Conservation (phyloP, 176 grass and related monocot genomes). For the Oryza meridionalis region DNA sequence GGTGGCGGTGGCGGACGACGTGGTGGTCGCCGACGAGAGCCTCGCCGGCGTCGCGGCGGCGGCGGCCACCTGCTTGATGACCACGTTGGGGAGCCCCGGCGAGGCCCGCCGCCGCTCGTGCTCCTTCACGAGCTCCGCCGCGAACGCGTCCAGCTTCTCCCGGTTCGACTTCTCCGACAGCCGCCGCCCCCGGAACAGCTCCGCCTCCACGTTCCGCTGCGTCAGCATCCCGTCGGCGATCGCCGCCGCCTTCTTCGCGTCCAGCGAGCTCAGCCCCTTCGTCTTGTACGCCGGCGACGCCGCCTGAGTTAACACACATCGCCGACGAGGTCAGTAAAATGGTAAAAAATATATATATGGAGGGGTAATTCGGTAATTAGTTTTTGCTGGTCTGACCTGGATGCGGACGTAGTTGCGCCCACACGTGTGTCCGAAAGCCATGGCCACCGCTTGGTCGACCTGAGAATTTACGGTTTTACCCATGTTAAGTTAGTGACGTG, state of each 20-base stretch:
- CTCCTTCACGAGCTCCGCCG: conserved; percentile 65
- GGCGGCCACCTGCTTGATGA: conserved; percentile 48
- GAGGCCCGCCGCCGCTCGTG: conserved; percentile 36
- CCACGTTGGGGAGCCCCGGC: conserved; percentile 35
- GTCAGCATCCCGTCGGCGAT: conserved; percentile 59
- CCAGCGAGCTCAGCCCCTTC: conserved; percentile 18
- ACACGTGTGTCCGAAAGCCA: conserved; percentile 70
- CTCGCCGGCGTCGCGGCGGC: conserved; percentile 24
- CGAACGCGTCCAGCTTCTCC: conserved; percentile 73
- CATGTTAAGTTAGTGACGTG: neutral
- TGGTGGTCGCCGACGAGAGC: conserved; percentile 41
- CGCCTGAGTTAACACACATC: conserved; percentile 1
- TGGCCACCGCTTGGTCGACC: conserved; percentile 76
- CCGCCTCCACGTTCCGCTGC: conserved; percentile 67
- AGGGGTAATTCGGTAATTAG: neutral
- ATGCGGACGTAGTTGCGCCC: conserved; percentile 67
- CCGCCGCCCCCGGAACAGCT: conserved; percentile 53
- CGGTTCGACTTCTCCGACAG: conserved; percentile 60
- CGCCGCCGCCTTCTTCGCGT: conserved; percentile 37
- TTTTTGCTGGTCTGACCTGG: conserved; percentile 36
- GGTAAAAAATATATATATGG: too few relatives aligned
- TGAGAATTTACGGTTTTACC: conserved; percentile 5
- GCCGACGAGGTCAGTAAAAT: neutral
- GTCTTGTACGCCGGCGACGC: conserved; percentile 24
- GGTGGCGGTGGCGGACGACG: conserved; percentile 2